Evolutionary conservation across 1,139 yeast genomes (phyloP).

Genomic region (Yamadazyma atmosphaerica): DNA sequence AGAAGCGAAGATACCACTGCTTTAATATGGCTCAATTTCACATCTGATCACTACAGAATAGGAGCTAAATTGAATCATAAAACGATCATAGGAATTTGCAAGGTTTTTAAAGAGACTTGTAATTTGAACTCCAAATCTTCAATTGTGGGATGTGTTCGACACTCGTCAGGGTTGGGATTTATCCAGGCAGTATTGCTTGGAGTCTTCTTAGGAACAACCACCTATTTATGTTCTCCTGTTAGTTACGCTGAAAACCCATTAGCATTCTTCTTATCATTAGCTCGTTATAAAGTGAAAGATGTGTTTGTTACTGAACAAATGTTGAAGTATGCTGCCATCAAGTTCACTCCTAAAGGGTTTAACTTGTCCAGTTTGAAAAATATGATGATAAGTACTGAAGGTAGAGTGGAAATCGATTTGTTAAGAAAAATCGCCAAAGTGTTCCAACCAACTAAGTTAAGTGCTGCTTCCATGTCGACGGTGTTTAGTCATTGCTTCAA

Average conservation of each 20-base stretch:
- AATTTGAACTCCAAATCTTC: conserved; percentile 74
- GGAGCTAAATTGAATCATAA: conserved; percentile 67
- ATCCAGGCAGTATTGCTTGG: conserved; percentile 82
- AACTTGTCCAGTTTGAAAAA: conserved; percentile 69
- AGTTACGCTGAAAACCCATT: conserved; percentile 78
- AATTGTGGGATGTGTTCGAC: conserved; percentile 83
- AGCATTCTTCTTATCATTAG: conserved; percentile 67
- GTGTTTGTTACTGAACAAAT: conserved; percentile 84
- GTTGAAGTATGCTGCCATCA: conserved; percentile 71
- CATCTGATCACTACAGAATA: conserved; percentile 70
- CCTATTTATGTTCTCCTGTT: conserved; percentile 75
- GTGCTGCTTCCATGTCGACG: conserved; percentile 70
- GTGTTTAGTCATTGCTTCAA: conserved; percentile 79
- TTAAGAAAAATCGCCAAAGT: conserved; percentile 61
- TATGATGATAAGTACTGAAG: conserved; percentile 78
- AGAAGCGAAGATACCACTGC: conserved; percentile 49
- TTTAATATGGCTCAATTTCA: conserved; percentile 65
- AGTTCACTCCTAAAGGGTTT: conserved; percentile 65
- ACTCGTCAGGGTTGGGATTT: conserved; percentile 84
- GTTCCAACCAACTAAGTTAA: conserved; percentile 65
- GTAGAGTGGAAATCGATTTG: conserved; percentile 67
- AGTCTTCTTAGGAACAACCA: conserved; percentile 81
- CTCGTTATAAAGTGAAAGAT: conserved; percentile 82
- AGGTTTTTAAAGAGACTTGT: conserved; percentile 89
- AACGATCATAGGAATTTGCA: conserved; percentile 74